A percentile compares a stretch with the other conserved stretches of the same genome.
Conservation (phyloP, 306 rosid species). For the Ormosia semicastrata region DNA sequence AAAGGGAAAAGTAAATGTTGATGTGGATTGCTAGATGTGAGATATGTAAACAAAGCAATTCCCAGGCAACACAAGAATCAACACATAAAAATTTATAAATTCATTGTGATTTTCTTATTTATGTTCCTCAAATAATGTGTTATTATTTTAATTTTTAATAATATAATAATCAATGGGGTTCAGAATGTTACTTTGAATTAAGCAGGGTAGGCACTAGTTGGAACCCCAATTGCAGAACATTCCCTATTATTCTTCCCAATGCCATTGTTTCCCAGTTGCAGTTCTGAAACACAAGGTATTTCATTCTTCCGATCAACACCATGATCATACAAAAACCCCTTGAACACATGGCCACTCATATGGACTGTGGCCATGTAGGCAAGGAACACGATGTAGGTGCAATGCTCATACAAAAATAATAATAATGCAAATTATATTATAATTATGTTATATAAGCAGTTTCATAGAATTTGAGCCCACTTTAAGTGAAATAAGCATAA, state of each 20-base stretch:
- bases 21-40: neutral
- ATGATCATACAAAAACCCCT: slow-evolving; percentile 85
- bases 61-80: neutral
- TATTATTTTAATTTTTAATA: neutral
- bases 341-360: slow-evolving; percentile 78
- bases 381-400: too few species aligned
- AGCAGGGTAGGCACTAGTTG: slow-evolving; percentile 43
- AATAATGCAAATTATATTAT: too few species aligned
- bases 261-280: slow-evolving; percentile 53
- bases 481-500: too few species aligned
- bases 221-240: slow-evolving; percentile 49
- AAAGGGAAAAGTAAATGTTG: neutral
- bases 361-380: slow-evolving; percentile 70
- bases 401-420: too few species aligned
- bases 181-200: neutral
- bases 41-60: neutral
- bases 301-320: slow-evolving; percentile 52
- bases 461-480: too few species aligned
- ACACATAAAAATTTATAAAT: neutral
- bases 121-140: neutral
- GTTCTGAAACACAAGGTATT: slow-evolving; percentile 47
- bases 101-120: neutral
- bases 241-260: slow-evolving; percentile 49
- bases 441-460: too few species aligned
- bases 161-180: neutral